Base-by-base conservation (phyloP, 495 filamentous ascomycete genomes). In the Copromyces sp. region DNA sequence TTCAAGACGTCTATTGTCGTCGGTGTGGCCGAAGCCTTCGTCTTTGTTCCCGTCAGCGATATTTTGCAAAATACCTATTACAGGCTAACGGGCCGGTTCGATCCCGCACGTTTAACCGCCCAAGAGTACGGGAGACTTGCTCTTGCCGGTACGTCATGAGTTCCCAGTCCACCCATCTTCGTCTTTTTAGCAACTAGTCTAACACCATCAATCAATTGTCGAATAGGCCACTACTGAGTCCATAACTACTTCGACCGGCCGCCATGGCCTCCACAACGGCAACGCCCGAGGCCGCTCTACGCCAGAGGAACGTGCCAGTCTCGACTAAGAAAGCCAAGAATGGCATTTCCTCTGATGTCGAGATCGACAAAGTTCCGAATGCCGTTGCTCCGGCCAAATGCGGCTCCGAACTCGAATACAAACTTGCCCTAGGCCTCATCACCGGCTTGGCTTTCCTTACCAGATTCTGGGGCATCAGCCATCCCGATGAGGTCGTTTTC, bases 401-500 rank as follows among this genome's bases (percentile, higher is more conserved):
- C 7, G 76, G 77, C n/a, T 79, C 80, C 24, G 91, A 97, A 82
- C 91, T 89, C 86, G 92, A 94, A 79, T 97, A 97, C 86, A 91
- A 92, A 86, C 83, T 96, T 76, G 93, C 89, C 73, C 85, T 97
- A 71, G 78, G 81, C 44, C 79, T 97, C 75, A 89, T 98, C 78
- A 98, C 95, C 8, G 77, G 87, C 53, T 78, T 96, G 75, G 95
- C 94, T 68, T 98, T 98, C 80, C 80, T 92, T 70, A 98, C 95
- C 38, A 86, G 95, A 74, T 99, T 98, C 84, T 98, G 91, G 87
- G 94, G 93, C 71, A 97, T 99, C 79, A 91, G 87, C 73, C 94
- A 97, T 82, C 95, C 95, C 12, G 91, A 95, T 79, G 91, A 98
- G 82, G 95, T 99, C 37, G 96, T 99, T 45, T 99, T 99, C 80